A percentile compares a stretch with the other conserved stretches of the same genome.
Evolutionary conservation across 345 rosid species (phyloP).

Genomic region (Brassica juncea): DNA sequence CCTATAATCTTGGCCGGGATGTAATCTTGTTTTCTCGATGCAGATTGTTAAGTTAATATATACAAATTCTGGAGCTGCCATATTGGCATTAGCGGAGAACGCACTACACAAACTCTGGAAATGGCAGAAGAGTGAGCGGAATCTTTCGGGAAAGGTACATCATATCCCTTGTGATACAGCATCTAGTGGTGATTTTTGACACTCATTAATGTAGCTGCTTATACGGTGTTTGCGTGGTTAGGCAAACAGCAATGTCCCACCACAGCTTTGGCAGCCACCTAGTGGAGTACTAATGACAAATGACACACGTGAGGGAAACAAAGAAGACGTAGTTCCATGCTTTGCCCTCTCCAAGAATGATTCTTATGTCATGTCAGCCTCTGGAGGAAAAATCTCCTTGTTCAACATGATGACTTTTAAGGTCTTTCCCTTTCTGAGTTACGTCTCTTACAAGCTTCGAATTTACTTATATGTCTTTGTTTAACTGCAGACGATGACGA

Average conservation of each 20-base stretch:
- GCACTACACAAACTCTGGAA: conserved; percentile 65
- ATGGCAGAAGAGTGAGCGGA: conserved; percentile 65
- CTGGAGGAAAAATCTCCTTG: conserved; percentile 83
- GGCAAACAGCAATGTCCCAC: conserved; percentile 57
- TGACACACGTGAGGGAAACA: conserved; percentile 49
- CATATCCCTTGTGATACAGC: conserved; percentile 14
- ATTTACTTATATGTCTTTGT: conserved; percentile 9
- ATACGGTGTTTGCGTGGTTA: conserved; percentile 31
- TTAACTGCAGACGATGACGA: conserved; percentile 56
- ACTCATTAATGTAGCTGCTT: not conserved
- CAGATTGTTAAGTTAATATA: conserved; percentile 69
- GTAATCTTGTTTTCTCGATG: conserved; percentile 26
- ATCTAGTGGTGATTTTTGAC: not conserved
- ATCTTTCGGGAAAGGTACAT: conserved; percentile 56
- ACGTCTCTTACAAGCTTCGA: not conserved
- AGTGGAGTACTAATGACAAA: conserved; percentile 67
- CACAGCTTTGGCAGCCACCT: conserved; percentile 70
- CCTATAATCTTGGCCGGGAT: not conserved
- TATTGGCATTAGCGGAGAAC: conserved; percentile 64
- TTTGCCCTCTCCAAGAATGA: conserved; percentile 87
- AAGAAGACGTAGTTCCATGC: conserved; percentile 77
- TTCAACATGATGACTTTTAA: conserved; percentile 92
- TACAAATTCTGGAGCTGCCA: conserved; percentile 65
- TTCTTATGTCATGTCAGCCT: conserved; percentile 86
- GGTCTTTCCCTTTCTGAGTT: conserved; percentile 44